Percentiles rank a stretch among this genome's conserved stretches.
Evolutionary conservation across 2,329 filamentous ascomycete genomes (phyloP).

Genomic region (Podosphaera aphanis): DNA sequence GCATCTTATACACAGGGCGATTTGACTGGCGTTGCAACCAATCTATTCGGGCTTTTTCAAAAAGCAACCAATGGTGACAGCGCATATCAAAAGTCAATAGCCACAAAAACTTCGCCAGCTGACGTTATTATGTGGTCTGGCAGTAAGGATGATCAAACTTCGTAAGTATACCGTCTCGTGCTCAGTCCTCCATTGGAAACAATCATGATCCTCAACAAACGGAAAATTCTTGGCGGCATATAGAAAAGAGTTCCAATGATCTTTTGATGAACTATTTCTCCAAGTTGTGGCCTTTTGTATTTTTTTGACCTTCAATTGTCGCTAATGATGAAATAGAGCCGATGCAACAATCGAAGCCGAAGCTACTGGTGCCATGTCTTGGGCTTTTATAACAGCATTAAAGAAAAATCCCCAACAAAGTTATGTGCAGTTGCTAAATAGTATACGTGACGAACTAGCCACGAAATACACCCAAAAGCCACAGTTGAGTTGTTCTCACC

Average conservation of each 20-base stretch:
- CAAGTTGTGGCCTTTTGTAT: neutral
- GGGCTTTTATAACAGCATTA: slow-evolving; percentile 78
- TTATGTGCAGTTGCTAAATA: slow-evolving; percentile 89
- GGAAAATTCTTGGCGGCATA: neutral
- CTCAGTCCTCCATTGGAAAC: slow-evolving; percentile 27
- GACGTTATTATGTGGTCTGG: slow-evolving; percentile 98
- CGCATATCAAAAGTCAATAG: slow-evolving; percentile 54
- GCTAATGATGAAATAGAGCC: slow-evolving; percentile 30
- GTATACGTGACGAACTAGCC: slow-evolving; percentile 69
- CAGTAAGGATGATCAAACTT: slow-evolving; percentile 87
- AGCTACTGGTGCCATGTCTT: slow-evolving; percentile 95
- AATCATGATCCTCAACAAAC: neutral
- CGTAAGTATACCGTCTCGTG: slow-evolving; percentile 32
- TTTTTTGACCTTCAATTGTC: neutral
- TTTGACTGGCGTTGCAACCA: slow-evolving; percentile 54
- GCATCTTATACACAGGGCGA: slow-evolving; percentile 54
- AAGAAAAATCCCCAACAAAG: slow-evolving; percentile 88
- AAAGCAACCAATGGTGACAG: slow-evolving; percentile 60
- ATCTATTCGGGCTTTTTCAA: slow-evolving; percentile 69
- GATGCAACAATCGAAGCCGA: slow-evolving; percentile 67
- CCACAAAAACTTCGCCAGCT: slow-evolving; percentile 79
- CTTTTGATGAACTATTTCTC: neutral
- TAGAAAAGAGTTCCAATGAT: neutral
- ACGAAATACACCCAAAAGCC: slow-evolving; percentile 85
- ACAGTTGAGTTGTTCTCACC: slow-evolving; percentile 88